phyloP scores from a whole-genome alignment of 352 stramenopile species.

The Pythium rishiriense region DNA sequence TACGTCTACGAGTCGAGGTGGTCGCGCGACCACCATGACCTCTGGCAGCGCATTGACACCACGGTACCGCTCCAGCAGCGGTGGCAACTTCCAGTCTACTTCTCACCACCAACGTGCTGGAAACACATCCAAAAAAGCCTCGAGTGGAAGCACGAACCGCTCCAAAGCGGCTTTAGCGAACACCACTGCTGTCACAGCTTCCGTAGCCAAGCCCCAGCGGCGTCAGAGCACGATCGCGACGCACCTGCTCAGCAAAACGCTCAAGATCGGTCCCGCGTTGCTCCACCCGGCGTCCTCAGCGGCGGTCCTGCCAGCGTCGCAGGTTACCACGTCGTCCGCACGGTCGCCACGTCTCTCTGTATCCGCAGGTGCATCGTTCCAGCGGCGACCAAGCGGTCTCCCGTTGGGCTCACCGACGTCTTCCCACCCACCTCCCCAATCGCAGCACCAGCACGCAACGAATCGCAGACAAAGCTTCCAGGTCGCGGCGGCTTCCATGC shows the following conservation, averaged over 20 bases:
- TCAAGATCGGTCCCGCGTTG: conserved; percentile 19
- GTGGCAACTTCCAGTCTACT: not conserved
- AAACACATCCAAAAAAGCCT: not conserved
- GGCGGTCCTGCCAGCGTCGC: conserved; percentile 1
- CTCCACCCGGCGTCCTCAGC: conserved; percentile 17
- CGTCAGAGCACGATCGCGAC: conserved; percentile 27
- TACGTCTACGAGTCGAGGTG: not conserved
- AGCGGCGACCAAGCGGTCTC: conserved; percentile 2
- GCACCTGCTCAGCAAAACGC: conserved; percentile 25
- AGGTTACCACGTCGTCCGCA: not conserved
- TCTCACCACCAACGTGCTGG: not conserved
- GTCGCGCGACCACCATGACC: too few relatives aligned
- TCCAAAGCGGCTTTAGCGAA: not conserved
- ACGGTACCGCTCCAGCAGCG: not conserved
- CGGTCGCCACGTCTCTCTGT: not conserved
- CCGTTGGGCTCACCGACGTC: not conserved
- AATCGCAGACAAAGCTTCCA: conserved; percentile 17
- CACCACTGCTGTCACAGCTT: not conserved
- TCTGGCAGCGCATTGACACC: not conserved
- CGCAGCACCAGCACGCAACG: not conserved
- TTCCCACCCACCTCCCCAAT: not conserved
- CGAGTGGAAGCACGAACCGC: not conserved
- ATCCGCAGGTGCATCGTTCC: not conserved
- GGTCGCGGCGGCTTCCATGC: not conserved
- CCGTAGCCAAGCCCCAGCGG: not conserved